These are phyloP conservation scores for Delonix regia DNA, from an alignment of 306 rosid species.

Conservation along the genomic window DNA sequence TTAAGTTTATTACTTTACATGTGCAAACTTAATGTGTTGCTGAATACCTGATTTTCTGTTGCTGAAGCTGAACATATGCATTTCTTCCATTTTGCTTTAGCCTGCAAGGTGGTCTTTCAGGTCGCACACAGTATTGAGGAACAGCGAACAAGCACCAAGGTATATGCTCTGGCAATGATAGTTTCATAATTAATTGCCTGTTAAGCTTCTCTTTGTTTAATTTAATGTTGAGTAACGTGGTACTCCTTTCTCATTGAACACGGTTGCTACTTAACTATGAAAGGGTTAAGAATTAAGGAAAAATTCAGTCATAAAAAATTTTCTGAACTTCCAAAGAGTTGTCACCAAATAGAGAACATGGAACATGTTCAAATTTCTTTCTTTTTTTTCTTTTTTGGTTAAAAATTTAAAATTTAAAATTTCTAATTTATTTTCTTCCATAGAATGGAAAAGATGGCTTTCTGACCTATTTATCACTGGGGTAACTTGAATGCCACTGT, in stretches of 20 bases:
- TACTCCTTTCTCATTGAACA: constrained; percentile 13
- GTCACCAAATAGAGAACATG: not conserved
- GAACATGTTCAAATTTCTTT: not conserved
- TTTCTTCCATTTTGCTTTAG: constrained; percentile 50
- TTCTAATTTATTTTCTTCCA: no score
- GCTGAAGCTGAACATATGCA: constrained; percentile 22
- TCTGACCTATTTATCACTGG: no score
- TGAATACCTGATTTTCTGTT: constrained; percentile 23
- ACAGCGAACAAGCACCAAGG: constrained; percentile 92
- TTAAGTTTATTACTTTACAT: constrained; percentile 16
- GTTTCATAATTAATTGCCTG: not conserved
- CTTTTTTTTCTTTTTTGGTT: not conserved
- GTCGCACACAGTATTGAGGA: constrained; percentile 89
- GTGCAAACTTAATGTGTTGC: constrained; percentile 20
- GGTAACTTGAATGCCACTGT: no score
- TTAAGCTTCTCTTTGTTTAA: not conserved
- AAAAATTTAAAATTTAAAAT: not conserved
- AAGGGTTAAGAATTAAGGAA: not conserved
- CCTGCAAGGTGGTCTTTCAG: constrained; percentile 90
- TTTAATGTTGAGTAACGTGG: constrained; percentile 5
- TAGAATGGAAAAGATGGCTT: not conserved
- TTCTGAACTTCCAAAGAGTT: not conserved
- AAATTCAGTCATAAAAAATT: not conserved
- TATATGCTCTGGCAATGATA: constrained; percentile 39
- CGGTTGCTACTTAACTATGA: not conserved